Evolutionary conservation across 2,329 filamentous ascomycete species (phyloP).

Genomic region (Talaromyces sp.): DNA sequence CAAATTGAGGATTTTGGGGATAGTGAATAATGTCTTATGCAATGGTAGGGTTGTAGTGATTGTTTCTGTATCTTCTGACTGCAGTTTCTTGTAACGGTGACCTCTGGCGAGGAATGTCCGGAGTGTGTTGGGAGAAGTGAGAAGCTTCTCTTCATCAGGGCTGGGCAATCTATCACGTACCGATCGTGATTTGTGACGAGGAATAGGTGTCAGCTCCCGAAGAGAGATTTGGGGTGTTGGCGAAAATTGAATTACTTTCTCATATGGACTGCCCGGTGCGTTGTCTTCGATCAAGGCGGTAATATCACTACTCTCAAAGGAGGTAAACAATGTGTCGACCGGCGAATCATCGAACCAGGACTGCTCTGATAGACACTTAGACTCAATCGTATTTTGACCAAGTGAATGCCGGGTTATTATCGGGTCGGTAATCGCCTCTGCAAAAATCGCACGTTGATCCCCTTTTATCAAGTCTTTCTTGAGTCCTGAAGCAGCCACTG

Average conservation of each 20-base stretch:
- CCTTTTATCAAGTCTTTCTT: constrained; percentile 50
- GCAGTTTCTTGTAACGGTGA: background rate
- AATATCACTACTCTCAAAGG: background rate
- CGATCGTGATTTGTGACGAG: background rate
- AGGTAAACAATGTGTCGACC: background rate
- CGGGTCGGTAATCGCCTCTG: background rate
- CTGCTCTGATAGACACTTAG: background rate
- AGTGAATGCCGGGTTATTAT: background rate
- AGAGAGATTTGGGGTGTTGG: background rate
- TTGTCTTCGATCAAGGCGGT: background rate
- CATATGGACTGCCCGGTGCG: background rate
- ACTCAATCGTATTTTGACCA: background rate
- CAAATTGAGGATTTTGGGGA: constrained; percentile 65
- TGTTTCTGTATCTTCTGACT: background rate
- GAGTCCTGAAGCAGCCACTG: constrained; percentile 67
- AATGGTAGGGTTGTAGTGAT: constrained; percentile 35
- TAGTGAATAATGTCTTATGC: constrained; percentile 61
- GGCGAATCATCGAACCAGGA: background rate
- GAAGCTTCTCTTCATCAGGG: background rate
- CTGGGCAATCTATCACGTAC: background rate
- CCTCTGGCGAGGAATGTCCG: background rate
- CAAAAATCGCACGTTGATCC: constrained; percentile 4
- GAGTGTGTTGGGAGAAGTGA: background rate
- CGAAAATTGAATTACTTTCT: background rate
- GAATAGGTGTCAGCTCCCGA: background rate